These are phyloP conservation scores for Monascus ruber DNA, from an alignment of 2,329 filamentous ascomycete genomes.

Conservation along the genomic window DNA sequence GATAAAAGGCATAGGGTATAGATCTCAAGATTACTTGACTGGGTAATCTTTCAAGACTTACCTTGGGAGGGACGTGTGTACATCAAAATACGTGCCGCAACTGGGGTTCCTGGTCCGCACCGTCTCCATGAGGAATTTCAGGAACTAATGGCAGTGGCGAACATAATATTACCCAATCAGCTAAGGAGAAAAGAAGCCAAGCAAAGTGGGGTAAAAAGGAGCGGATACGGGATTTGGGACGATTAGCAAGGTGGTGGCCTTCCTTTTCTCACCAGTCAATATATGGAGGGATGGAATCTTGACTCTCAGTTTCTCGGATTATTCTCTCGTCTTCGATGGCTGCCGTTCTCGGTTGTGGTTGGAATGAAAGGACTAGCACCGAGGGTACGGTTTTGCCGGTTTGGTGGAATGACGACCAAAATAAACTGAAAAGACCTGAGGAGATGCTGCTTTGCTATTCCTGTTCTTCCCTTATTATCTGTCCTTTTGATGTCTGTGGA, in stretches of 20 bases:
- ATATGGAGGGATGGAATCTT: not conserved
- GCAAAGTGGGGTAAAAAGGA: not conserved
- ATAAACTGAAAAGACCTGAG: slow-evolving; percentile 38
- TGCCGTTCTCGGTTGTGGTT: slow-evolving; percentile 2
- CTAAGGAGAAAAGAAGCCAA: not conserved
- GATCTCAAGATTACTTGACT: slow-evolving; percentile 13
- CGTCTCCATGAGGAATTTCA: slow-evolving; percentile 27
- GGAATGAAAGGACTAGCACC: slow-evolving; percentile 13
- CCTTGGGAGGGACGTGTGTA: slow-evolving; percentile 19
- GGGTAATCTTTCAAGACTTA: slow-evolving; percentile 1
- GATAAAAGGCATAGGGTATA: slow-evolving; percentile 15
- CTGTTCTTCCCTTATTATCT: not conserved
- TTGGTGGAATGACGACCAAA: slow-evolving; percentile 28
- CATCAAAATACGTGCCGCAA: slow-evolving; percentile 16
- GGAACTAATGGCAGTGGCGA: slow-evolving; percentile 35
- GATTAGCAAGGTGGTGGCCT: not conserved
- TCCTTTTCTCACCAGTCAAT: not conserved
- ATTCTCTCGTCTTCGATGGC: not conserved
- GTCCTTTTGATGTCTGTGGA: not conserved
- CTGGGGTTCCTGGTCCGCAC: slow-evolving; percentile 32
- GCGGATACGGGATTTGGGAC: not conserved
- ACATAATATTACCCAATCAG: slow-evolving; percentile 12
- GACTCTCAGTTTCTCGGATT: not conserved
- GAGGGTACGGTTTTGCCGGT: slow-evolving; percentile 14
- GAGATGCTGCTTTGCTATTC: slow-evolving; percentile 13